Evolutionary conservation across 169 alveolate genomes (phyloP).

Genomic region (Theileria parva): DNA sequence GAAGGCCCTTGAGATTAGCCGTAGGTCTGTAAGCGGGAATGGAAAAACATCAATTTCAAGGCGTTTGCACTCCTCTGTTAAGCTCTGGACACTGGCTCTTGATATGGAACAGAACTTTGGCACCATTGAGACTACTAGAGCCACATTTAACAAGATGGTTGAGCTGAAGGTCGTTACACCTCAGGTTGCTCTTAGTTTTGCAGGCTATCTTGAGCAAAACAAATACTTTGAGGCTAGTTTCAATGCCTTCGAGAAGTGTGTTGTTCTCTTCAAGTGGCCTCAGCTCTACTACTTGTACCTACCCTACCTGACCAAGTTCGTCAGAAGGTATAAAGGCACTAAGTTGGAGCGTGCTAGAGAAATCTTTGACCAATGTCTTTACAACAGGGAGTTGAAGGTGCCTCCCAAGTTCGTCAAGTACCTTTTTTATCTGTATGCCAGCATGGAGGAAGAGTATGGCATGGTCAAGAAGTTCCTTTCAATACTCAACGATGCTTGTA

Average conservation of each 20-base stretch:
- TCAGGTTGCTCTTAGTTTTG: conserved; percentile 72
- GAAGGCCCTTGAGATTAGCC: conserved; percentile 48
- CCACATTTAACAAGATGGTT: conserved; percentile 73
- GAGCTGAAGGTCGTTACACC: conserved; percentile 75
- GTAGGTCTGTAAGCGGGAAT: conserved; percentile 49
- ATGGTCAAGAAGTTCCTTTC: conserved; percentile 85
- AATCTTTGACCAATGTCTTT: conserved; percentile 83
- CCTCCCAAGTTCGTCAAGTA: conserved; percentile 80
- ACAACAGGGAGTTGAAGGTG: conserved; percentile 66
- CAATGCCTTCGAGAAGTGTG: conserved; percentile 90
- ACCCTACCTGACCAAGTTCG: conserved; percentile 84
- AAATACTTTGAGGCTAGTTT: conserved; percentile 88
- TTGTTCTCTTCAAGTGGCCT: conserved; percentile 90
- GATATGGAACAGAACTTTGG: conserved; percentile 79
- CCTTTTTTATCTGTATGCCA: conserved; percentile 79
- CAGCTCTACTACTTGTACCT: conserved; percentile 88
- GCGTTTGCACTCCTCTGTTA: conserved; percentile 51
- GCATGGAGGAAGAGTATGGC: conserved; percentile 92
- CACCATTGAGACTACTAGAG: conserved; percentile 68
- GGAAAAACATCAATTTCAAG: conserved; percentile 32
- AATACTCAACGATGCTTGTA: conserved; percentile 84
- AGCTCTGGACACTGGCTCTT: conserved; percentile 56
- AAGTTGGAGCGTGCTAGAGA: conserved; percentile 92
- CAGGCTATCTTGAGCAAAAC: conserved; percentile 68
- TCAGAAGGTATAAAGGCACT: conserved; percentile 81